Evolutionary conservation across 495 filamentous ascomycete genomes (phyloP).

Genomic region (Penicillium roqueforti): DNA sequence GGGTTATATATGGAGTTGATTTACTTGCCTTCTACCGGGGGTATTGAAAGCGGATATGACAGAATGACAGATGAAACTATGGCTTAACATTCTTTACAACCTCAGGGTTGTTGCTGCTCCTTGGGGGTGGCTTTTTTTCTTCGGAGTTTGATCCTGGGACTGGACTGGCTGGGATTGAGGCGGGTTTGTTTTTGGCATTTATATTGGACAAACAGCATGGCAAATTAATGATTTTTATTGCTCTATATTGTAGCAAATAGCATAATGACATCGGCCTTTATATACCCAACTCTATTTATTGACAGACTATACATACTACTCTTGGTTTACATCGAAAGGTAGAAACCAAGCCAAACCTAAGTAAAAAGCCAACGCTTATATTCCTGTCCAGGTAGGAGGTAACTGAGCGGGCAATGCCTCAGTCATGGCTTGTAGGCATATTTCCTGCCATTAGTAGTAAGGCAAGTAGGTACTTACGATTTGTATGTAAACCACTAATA

Average conservation of each 20-base stretch:
- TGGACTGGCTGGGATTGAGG: background rate
- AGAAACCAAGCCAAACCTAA: too few species aligned
- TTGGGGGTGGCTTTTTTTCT: background rate
- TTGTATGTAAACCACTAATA: too few species aligned
- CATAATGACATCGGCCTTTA: conserved; percentile 19
- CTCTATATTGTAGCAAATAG: background rate
- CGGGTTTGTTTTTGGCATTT: background rate
- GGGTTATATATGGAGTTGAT: background rate
- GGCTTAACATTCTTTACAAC: background rate
- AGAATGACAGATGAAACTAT: conserved; percentile 5
- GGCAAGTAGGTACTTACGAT: too few species aligned
- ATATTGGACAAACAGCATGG: background rate
- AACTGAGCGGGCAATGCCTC: too few species aligned
- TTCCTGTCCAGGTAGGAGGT: too few species aligned
- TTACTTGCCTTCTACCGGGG: background rate
- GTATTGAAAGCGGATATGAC: background rate
- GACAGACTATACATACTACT: too few species aligned
- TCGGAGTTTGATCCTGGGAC: conserved; percentile 3
- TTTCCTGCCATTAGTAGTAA: too few species aligned
- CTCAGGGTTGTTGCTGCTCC: background rate
- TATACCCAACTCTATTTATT: background rate
- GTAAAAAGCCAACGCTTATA: too few species aligned
- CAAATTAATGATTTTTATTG: background rate
- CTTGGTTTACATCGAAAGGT: too few species aligned
- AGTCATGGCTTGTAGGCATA: too few species aligned